Base-by-base conservation (phyloP, 148 eudicot genomes). In the Polygonum aviculare region DNA sequence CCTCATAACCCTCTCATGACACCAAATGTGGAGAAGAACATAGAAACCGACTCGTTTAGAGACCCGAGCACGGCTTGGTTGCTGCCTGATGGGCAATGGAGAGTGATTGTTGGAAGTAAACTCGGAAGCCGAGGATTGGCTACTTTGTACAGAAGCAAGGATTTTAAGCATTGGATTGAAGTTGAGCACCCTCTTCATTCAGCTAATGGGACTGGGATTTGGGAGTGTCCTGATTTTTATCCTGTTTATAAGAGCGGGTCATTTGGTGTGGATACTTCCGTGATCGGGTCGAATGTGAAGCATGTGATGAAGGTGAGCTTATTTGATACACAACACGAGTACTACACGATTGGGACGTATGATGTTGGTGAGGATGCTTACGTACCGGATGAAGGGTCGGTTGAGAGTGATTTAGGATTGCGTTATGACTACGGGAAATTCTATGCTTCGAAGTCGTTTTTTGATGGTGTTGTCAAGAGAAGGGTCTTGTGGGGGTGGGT, bases 171-270 rank as follows among this genome's bases (percentile, higher is more conserved):
- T 4, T 93, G 95, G 93, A 78, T 69, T 35, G 4, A 80, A 70
- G 81, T 86, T 8, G 36, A 86, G 2, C 77, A 82, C 12, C 90
- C 89, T 0, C 51, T 93, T 1, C 87, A 89, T 62, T 81, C 84
- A 0, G 36, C 82, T 0, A 39, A 77, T 6, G 76, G 39, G 3
- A 82, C 82, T 21, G 90, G 89, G 6, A 93, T 93, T 93, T 90
- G 95, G 93, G 93, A 93, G 78, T 90, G 96, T 49, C 89, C 92
- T 8, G 96, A 93, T 80, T 93, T 93, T 75, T 91, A 14, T 54
- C 96, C 92, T 0, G 92, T 93, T 72, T 79, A 76, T 48, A 60
- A 0, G 0, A 12, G 16, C 8, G 80, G 76, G 3, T 12, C 0
- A 4, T 38, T 35, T 5, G 98, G 90, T 2, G 69, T 76, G 1